phyloP scores from a whole-genome alignment of 768 basidiomycete genomes.

The Stropharia rugosoannulata region DNA sequence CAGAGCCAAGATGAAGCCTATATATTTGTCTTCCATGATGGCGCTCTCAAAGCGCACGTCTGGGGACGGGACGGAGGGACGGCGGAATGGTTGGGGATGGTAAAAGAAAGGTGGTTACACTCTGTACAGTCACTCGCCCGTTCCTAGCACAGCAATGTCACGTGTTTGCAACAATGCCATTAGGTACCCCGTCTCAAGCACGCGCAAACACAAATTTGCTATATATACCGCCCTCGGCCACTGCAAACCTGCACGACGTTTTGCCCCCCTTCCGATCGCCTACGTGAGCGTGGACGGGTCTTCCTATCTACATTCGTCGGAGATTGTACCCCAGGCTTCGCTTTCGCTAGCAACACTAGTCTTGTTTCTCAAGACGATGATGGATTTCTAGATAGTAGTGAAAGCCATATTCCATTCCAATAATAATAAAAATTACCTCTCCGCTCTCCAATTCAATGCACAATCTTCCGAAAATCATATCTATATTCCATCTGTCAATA shows the following conservation, averaged over 20 bases:
- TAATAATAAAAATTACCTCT: neutral
- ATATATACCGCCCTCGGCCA: neutral
- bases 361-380: slow-evolving; percentile 46
- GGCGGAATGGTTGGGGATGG: neutral
- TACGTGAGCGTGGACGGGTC: slow-evolving; percentile 32
- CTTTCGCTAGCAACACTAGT: slow-evolving; percentile 79
- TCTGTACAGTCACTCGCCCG: neutral
- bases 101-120: neutral
- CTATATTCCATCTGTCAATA: too few relatives aligned
- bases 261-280: slow-evolving; percentile 32
- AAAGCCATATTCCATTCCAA: slow-evolving; percentile 45
- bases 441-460: neutral
- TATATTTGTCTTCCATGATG: slow-evolving; percentile 83
- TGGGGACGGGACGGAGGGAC: neutral
- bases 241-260: slow-evolving; percentile 15
- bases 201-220: slow-evolving; percentile 1
- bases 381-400: slow-evolving; percentile 78
- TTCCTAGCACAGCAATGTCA: neutral
- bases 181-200: neutral
- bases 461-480: too few relatives aligned
- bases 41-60: neutral
- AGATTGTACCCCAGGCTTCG: slow-evolving; percentile 52
- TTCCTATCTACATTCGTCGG: slow-evolving; percentile 37
- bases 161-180: neutral
- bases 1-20: slow-evolving; percentile 87